Percentiles rank a stretch among this genome's conserved stretches.
phyloP scores from a whole-genome alignment of 176 grass and related monocot species.

The Lolium rigidum region DNA sequence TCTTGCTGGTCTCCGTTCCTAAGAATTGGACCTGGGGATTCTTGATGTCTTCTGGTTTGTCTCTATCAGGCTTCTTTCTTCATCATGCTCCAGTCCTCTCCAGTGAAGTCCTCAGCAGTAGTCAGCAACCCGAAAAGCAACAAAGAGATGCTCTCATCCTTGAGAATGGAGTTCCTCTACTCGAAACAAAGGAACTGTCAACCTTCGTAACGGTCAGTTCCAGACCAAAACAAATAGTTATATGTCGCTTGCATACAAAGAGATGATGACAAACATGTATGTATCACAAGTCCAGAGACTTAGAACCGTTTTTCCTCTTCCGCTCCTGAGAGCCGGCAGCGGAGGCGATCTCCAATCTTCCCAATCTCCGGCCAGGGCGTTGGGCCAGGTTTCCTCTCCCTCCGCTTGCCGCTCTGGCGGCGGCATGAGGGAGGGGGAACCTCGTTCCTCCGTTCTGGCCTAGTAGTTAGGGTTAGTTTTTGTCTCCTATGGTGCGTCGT shows the following conservation, averaged over 20 bases:
- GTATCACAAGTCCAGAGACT: not conserved
- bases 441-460: no score
- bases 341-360: no score
- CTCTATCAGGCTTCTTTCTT: constrained; percentile 32
- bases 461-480: no score
- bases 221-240: not conserved
- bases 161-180: constrained; percentile 22
- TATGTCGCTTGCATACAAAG: constrained; percentile 33
- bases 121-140: constrained; percentile 16
- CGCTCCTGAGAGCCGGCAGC: no score
- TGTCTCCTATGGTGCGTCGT: no score
- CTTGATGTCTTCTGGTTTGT: constrained; percentile 19
- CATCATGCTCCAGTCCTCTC: constrained; percentile 8
- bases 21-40: constrained; percentile 37
- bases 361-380: no score
- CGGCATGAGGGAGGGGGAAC: no score
- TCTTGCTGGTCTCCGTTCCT: constrained; percentile 10
- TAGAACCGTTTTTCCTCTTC: no score
- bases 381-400: no score
- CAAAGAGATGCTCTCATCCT: constrained; percentile 28
- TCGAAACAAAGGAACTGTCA: constrained; percentile 19
- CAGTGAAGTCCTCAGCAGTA: not conserved
- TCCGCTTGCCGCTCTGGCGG: no score
- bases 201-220: not conserved
- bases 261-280: not conserved